A percentile compares a stretch with the other conserved stretches of the same genome.
phyloP scores from a whole-genome alignment of 108 stramenopile genomes.

The Pinguiococcus pyrenoidosus region DNA sequence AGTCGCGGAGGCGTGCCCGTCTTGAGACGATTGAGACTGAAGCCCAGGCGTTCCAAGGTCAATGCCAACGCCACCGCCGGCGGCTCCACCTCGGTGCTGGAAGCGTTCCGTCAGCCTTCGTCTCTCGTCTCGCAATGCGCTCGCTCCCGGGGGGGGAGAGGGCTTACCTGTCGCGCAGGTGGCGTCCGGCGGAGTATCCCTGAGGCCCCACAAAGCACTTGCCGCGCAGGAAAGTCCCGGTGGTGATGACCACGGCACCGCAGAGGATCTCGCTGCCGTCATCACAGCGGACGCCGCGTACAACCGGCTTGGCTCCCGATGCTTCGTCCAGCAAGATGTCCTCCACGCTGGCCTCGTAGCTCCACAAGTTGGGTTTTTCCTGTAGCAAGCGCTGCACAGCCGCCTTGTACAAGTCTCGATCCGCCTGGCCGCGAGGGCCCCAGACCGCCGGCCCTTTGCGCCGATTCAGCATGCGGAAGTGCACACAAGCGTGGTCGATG shows the following conservation, averaged over 20 bases:
- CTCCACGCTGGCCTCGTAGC: conserved; percentile 73
- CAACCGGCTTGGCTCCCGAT: conserved; percentile 31
- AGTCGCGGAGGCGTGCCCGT: conserved; percentile 91
- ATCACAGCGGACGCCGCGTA: conserved; percentile 22
- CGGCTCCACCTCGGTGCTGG: conserved; percentile 48
- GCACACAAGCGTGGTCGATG: conserved; percentile 81
- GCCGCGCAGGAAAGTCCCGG: conserved; percentile 91
- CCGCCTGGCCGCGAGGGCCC: conserved; percentile 70
- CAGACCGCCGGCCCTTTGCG: conserved; percentile 48
- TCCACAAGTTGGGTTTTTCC: conserved; percentile 47
- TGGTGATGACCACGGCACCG: conserved; percentile 75
- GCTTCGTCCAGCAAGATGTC: conserved; percentile 75
- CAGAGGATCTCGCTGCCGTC: conserved; percentile 49
- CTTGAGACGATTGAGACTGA: conserved; percentile 80
- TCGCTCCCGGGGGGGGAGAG: no score
- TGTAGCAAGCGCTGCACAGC: conserved; percentile 57
- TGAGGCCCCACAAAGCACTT: conserved; percentile 35
- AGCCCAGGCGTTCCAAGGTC: conserved; percentile 67
- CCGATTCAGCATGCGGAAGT: conserved; percentile 81
- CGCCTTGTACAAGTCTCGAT: conserved; percentile 80
- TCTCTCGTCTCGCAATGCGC: no score
- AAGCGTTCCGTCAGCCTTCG: background rate
- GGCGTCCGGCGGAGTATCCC: conserved; percentile 75
- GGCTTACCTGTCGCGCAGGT: conserved; percentile 72
- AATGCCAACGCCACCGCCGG: conserved; percentile 75